Percentiles rank a stretch among this genome's conserved stretches.
Conservation (phyloP, 306 rosid species). For the Quillaja saponaria region DNA sequence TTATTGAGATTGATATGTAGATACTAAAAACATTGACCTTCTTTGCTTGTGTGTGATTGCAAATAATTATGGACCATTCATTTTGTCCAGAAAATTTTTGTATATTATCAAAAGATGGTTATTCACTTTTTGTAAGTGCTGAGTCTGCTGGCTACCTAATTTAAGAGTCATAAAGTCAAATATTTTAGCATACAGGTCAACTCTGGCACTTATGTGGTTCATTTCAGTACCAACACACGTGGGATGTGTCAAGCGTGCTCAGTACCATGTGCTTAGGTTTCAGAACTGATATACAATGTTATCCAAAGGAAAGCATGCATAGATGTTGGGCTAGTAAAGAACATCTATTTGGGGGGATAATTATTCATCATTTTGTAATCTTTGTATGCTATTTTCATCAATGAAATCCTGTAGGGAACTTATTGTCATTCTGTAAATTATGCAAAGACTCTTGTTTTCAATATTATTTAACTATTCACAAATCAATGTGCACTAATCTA, state of each 20-base stretch:
- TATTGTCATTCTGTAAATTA: slow-evolving; percentile 12
- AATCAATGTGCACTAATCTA: slow-evolving; percentile 26
- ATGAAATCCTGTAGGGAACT: slow-evolving; percentile 25
- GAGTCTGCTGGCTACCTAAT: too few species aligned
- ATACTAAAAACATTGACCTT: too few species aligned
- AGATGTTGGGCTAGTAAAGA: too few species aligned
- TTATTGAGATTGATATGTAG: slow-evolving; percentile 28
- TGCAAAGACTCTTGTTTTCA: slow-evolving; percentile 12
- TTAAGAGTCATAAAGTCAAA: slow-evolving; percentile 7
- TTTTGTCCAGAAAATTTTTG: slow-evolving; percentile 21
- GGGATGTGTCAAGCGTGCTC: slow-evolving; percentile 2
- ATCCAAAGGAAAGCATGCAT: background rate
- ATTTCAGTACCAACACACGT: slow-evolving; percentile 2
- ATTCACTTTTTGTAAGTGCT: slow-evolving; percentile 19
- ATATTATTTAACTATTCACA: slow-evolving; percentile 16
- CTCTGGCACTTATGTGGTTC: slow-evolving; percentile 1
- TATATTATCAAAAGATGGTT: slow-evolving; percentile 20
- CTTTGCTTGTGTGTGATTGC: slow-evolving; percentile 28
- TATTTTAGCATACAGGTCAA: slow-evolving; percentile 18
- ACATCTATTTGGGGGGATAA: too few species aligned
- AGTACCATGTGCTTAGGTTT: background rate
- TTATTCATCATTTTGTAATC: too few species aligned
- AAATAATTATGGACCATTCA: too few species aligned
- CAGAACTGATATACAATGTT: slow-evolving; percentile 14
- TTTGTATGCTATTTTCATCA: too few species aligned